Percentiles rank a stretch among this genome's conserved stretches.
These are phyloP conservation scores for Phytophthora colocasiae DNA, from an alignment of 352 stramenopile genomes.

Conservation along the genomic window DNA sequence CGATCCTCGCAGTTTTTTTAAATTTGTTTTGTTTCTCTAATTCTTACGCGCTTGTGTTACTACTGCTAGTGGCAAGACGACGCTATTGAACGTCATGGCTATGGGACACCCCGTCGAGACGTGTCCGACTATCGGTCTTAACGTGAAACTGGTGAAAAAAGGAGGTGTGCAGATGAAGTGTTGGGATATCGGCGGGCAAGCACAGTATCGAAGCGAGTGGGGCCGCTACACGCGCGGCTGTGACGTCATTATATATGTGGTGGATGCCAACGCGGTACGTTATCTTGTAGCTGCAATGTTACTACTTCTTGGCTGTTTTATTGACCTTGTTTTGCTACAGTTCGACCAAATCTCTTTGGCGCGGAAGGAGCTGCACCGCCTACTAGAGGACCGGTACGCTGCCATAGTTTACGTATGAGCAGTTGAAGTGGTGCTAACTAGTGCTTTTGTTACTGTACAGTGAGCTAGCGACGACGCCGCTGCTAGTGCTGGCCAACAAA, in stretches of 20 bases:
- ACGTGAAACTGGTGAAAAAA: constrained; percentile 98
- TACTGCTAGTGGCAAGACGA: constrained; percentile 94
- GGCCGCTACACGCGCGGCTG: constrained; percentile 96
- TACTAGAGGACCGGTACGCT: constrained; percentile 94
- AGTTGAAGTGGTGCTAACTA: constrained; percentile 8
- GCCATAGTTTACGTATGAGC: not conserved
- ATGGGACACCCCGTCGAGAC: constrained; percentile 96
- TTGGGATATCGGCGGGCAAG: constrained; percentile 98
- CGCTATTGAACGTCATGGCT: constrained; percentile 95
- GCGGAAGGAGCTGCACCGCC: constrained; percentile 94
- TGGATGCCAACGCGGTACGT: constrained; percentile 95
- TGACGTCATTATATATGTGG: constrained; percentile 99
- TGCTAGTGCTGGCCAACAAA: constrained; percentile 99
- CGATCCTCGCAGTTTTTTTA: too few relatives aligned
- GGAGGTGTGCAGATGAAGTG: constrained; percentile 98
- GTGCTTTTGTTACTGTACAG: constrained; percentile 35
- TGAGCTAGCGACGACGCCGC: constrained; percentile 91
- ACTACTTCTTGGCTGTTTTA: constrained; percentile 2
- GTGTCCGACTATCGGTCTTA: constrained; percentile 97
- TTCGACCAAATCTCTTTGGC: constrained; percentile 95
- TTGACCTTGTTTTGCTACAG: constrained; percentile 38
- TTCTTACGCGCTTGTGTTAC: constrained; percentile 3
- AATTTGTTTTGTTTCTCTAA: constrained; percentile 12
- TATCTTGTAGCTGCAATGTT: not conserved
- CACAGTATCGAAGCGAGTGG: constrained; percentile 96